Evolutionary conservation across 306 rosid genomes (phyloP).

Genomic region (Alnus rubra): DNA sequence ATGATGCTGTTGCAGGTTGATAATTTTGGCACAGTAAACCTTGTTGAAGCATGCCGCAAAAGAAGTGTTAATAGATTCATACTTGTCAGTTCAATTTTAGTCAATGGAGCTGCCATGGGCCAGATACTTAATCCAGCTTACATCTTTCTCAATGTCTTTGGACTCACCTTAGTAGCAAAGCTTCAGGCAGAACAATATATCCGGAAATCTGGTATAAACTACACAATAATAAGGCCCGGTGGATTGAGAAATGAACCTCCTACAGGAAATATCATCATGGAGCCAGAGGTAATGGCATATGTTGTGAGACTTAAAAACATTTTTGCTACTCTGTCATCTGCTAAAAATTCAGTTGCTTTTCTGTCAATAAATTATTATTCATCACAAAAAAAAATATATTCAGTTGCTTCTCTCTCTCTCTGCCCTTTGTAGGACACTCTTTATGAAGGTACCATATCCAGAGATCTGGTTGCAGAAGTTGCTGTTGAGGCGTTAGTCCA

Average conservation of each 20-base stretch:
- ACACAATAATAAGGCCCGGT: conserved; percentile 95
- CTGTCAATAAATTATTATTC: no score
- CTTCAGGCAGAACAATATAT: conserved; percentile 81
- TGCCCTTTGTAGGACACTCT: conserved; percentile 68
- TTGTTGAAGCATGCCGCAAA: conserved; percentile 88
- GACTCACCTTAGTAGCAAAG: conserved; percentile 90
- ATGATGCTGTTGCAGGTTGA: conserved; percentile 64
- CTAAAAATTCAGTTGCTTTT: background rate
- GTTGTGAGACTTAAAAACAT: conserved; percentile 12
- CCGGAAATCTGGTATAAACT: conserved; percentile 87
- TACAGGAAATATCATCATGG: conserved; percentile 78
- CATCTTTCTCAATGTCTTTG: conserved; percentile 84
- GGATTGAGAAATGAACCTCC: conserved; percentile 95
- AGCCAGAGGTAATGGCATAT: conserved; percentile 69
- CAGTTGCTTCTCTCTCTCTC: background rate
- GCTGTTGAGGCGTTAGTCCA: conserved; percentile 79
- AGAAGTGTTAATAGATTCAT: conserved; percentile 74
- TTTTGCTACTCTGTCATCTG: background rate
- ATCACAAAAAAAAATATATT: background rate
- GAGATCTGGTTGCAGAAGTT: conserved; percentile 93
- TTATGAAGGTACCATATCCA: conserved; percentile 74
- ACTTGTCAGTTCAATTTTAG: conserved; percentile 91
- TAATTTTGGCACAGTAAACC: conserved; percentile 86
- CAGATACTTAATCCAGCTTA: conserved; percentile 90
- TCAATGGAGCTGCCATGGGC: conserved; percentile 96